A percentile compares a stretch with the other conserved stretches of the same genome.
These are phyloP conservation scores for Scheffersomyces titani DNA, from an alignment of 1,139 yeast species.

Conservation along the genomic window DNA sequence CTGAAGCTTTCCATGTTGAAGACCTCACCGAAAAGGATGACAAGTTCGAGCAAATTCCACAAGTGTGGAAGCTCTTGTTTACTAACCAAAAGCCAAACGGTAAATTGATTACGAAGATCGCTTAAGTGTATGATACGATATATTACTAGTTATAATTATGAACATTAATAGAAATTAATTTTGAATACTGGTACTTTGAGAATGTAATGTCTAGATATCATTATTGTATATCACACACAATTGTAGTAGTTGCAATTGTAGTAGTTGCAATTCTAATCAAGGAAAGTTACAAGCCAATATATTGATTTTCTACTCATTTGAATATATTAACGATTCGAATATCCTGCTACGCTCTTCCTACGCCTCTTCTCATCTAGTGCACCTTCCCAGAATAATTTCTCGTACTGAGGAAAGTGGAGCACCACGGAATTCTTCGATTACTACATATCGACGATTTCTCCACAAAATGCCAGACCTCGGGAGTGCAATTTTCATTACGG, in stretches of 20 bases:
- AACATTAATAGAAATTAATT: not conserved
- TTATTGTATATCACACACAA: not conserved
- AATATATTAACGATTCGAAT: not conserved
- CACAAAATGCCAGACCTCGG: not conserved
- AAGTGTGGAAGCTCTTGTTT: conserved; percentile 31
- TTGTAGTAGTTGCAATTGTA: too few relatives aligned
- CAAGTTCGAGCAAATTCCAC: conserved; percentile 28
- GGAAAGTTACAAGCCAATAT: not conserved
- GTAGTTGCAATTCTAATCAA: too few relatives aligned
- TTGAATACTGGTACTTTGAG: not conserved
- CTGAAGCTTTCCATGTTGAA: conserved; percentile 22
- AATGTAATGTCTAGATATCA: not conserved
- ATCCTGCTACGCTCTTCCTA: not conserved
- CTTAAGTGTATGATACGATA: conserved; percentile 5
- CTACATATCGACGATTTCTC: not conserved
- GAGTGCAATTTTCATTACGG: not conserved
- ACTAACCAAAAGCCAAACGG: conserved; percentile 33
- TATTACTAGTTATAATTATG: not conserved
- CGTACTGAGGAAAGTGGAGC: not conserved
- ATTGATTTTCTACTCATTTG: not conserved
- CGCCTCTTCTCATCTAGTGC: not conserved
- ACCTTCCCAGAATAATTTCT: not conserved
- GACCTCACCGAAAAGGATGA: conserved; percentile 24
- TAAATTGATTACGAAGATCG: conserved; percentile 36
- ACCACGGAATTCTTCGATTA: not conserved